Conservation (phyloP, 2,329 filamentous ascomycete genomes). For the Fusarium sp. region DNA sequence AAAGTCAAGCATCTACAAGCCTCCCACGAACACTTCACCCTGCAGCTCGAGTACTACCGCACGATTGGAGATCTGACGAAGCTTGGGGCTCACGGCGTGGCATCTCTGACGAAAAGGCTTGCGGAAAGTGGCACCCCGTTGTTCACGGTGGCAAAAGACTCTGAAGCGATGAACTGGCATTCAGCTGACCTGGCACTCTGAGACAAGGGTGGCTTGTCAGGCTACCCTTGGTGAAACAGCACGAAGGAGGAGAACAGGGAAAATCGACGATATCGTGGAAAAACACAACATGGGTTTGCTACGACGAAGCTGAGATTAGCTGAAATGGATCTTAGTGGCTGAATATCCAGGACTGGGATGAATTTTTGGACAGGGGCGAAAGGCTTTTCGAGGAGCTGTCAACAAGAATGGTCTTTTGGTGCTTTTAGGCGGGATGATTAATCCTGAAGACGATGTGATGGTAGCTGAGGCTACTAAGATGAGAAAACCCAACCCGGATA, state of each 20-base stretch:
- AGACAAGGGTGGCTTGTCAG: not conserved
- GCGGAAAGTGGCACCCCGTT: not conserved
- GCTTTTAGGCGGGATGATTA: not conserved
- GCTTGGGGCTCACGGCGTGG: not conserved
- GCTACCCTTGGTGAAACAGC: not conserved
- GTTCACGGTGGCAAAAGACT: not conserved
- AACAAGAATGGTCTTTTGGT: not conserved
- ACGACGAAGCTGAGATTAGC: not conserved
- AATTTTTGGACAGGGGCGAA: not conserved
- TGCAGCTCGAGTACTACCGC: not conserved
- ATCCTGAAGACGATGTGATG: not conserved
- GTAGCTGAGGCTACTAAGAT: not conserved
- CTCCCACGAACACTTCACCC: not conserved
- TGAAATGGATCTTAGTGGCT: not conserved
- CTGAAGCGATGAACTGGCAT: not conserved
- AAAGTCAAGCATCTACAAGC: not conserved
- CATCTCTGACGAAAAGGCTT: not conserved
- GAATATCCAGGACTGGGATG: not conserved
- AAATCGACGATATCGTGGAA: not conserved
- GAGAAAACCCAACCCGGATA: not conserved
- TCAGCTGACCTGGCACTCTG: not conserved
- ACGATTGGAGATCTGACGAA: not conserved
- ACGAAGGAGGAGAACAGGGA: not conserved
- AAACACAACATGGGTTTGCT: not conserved
- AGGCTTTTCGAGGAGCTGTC: too few species aligned